Conservation (phyloP, 2,329 filamentous ascomycete genomes). For the Colletotrichum lupini region DNA sequence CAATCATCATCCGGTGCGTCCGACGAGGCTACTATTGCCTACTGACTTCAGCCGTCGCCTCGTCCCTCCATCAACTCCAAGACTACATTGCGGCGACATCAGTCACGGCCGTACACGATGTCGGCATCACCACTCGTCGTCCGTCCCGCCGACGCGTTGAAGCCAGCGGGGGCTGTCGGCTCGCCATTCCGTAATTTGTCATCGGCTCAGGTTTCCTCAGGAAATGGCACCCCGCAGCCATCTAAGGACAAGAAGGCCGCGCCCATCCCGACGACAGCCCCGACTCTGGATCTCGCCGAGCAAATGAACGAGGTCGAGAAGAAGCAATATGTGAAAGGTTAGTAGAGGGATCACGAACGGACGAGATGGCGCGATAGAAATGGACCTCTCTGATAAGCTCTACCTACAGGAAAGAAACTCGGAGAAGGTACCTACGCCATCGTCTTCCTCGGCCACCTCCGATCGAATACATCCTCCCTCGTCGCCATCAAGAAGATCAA, state of each 20-base stretch:
- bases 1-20: background rate
- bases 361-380: background rate
- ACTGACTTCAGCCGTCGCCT: conserved; percentile 1
- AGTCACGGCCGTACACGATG: conserved; percentile 46
- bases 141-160: conserved; percentile 48
- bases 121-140: conserved; percentile 59
- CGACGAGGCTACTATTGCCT: conserved; percentile 28
- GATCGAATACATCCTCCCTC: conserved; percentile 74
- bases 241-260: conserved; percentile 32
- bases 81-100: conserved; percentile 5
- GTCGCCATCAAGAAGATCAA: conserved; percentile 97
- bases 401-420: conserved; percentile 80
- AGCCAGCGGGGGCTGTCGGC: conserved; percentile 47
- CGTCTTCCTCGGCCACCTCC: conserved; percentile 89
- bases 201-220: conserved; percentile 51
- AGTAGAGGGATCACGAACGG: background rate
- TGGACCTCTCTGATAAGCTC: background rate
- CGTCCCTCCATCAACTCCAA: background rate
- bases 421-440: conserved; percentile 98
- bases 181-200: conserved; percentile 58
- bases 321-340: conserved; percentile 90
- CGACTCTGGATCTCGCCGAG: conserved; percentile 74
- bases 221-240: conserved; percentile 57
- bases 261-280: conserved; percentile 43
- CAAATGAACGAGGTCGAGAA: conserved; percentile 85